A percentile compares a stretch with the other conserved stretches of the same genome.
Conservation (phyloP, 2,329 filamentous ascomycete species). For the Diaporthe caulivora region DNA sequence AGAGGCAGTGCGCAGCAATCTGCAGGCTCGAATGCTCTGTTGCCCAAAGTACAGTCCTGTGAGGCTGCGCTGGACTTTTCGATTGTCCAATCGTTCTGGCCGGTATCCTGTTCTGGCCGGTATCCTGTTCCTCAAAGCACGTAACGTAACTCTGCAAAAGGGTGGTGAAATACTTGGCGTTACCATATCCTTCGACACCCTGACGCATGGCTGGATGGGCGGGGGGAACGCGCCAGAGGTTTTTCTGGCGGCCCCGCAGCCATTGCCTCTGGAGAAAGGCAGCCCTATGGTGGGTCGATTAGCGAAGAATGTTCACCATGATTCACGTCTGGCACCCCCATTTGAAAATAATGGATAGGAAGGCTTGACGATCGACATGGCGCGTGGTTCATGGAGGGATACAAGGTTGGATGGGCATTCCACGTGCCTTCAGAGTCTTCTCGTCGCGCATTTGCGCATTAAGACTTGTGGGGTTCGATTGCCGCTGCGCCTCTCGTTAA, state of each 20-base stretch:
- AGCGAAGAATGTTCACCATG: background rate
- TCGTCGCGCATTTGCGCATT: background rate
- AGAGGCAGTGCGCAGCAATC: background rate
- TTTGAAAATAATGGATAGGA: background rate
- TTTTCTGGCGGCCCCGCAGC: background rate
- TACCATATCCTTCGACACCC: background rate
- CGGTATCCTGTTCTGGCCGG: background rate
- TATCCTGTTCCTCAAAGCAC: background rate
- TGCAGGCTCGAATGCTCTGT: background rate
- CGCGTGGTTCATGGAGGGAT: background rate
- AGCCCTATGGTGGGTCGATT: background rate
- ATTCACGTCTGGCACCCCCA: slow-evolving; percentile 1
- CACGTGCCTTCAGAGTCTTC: background rate
- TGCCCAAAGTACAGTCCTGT: background rate
- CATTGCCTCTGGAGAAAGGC: background rate
- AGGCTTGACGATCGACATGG: background rate
- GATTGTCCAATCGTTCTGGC: background rate
- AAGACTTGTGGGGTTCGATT: background rate
- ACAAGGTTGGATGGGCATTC: background rate
- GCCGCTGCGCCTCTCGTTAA: background rate
- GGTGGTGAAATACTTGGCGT: background rate
- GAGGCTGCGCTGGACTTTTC: background rate
- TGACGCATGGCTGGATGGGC: rapidly evolving
- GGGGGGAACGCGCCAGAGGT: background rate
- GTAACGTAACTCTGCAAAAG: background rate